These are phyloP conservation scores for Botrytis elliptica DNA, from an alignment of 2,329 filamentous ascomycete genomes.

Conservation along the genomic window DNA sequence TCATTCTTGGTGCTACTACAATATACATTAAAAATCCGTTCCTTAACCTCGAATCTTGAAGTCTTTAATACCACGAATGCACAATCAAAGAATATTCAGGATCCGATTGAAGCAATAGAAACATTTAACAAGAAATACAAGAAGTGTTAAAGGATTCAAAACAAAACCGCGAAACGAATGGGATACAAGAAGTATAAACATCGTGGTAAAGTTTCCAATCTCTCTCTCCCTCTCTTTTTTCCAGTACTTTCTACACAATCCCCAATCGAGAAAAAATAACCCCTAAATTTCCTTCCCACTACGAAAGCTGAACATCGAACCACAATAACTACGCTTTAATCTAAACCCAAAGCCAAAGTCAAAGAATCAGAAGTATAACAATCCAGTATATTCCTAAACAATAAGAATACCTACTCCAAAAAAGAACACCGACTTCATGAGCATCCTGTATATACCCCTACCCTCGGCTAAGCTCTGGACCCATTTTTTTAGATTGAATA, in stretches of 20 bases:
- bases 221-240: no score
- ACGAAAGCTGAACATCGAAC: not conserved
- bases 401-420: not conserved
- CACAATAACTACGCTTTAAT: rapidly evolving
- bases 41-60: not conserved
- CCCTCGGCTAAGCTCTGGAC: not conserved
- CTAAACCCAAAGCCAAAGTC: no score
- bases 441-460: no score
- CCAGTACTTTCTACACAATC: not conserved
- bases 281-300: no score
- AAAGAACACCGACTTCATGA: not conserved
- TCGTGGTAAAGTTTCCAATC: not conserved
- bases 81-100: not conserved
- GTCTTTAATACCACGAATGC: not conserved
- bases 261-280: rapidly evolving
- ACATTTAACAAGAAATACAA: no score
- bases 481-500: not conserved
- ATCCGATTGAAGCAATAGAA: not conserved
- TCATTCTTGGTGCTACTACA: rapidly evolving
- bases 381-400: not conserved
- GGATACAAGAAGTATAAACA: not conserved
- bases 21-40: not conserved
- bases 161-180: not conserved
- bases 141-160: not conserved
- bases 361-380: not conserved